These are phyloP conservation scores for Trichoderma arundinaceum DNA, from an alignment of 2,329 filamentous ascomycete species.

Conservation along the genomic window DNA sequence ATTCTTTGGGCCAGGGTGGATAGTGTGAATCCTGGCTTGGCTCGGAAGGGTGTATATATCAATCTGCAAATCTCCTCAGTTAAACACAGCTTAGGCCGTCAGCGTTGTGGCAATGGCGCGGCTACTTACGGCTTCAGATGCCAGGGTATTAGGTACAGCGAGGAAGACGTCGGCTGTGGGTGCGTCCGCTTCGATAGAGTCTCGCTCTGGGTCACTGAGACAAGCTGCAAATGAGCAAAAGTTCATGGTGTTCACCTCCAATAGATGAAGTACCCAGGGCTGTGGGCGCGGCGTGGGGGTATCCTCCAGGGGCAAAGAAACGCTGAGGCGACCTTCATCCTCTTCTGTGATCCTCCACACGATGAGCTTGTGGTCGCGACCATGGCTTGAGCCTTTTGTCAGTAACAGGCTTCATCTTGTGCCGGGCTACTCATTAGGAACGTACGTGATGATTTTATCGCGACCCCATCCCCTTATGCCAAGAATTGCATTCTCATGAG, in stretches of 20 bases:
- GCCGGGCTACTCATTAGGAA: constrained; percentile 35
- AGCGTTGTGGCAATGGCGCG: not conserved
- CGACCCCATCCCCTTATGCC: constrained; percentile 72
- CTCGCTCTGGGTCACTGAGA: constrained; percentile 42
- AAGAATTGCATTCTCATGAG: constrained; percentile 78
- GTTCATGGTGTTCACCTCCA: constrained; percentile 91
- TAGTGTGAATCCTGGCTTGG: constrained; percentile 68
- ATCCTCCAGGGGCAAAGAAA: constrained; percentile 72
- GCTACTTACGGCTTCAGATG: constrained; percentile 68
- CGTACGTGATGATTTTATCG: constrained; percentile 84
- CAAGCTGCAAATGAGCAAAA: constrained; percentile 85
- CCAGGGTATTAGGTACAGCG: constrained; percentile 79
- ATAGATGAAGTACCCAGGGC: constrained; percentile 84
- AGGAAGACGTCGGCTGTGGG: constrained; percentile 61
- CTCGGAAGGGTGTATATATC: constrained; percentile 85
- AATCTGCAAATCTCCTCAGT: constrained; percentile 53
- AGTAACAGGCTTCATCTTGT: not conserved
- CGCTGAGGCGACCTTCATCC: constrained; percentile 70
- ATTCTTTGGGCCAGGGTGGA: constrained; percentile 56
- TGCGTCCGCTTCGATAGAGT: constrained; percentile 33
- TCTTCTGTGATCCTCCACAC: constrained; percentile 75
- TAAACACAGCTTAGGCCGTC: not conserved
- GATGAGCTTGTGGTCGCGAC: constrained; percentile 82
- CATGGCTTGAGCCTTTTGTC: constrained; percentile 69
- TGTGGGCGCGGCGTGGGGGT: constrained; percentile 56